Percentiles rank a stretch among this genome's conserved stretches.
Evolutionary conservation across 805 yeast genomes (phyloP).

Genomic region (Candida hungchunana): DNA sequence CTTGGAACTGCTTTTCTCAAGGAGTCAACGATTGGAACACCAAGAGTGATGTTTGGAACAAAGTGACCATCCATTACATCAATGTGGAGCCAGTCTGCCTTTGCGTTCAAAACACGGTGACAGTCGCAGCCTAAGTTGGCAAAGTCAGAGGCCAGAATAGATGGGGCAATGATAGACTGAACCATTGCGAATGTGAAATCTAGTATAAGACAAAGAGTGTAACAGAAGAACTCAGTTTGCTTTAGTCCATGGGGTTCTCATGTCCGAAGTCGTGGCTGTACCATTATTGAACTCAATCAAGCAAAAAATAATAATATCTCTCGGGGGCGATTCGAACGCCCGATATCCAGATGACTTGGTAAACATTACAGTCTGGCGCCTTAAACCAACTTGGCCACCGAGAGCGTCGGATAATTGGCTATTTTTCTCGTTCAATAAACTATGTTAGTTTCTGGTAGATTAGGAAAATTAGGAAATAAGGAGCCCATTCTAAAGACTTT

Average conservation of each 20-base stretch:
- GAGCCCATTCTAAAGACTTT: too few relatives aligned
- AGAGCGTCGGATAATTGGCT: too few relatives aligned
- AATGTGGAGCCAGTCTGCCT: constrained; percentile 96
- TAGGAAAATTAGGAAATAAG: too few relatives aligned
- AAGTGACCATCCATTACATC: constrained; percentile 99
- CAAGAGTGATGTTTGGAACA: constrained; percentile 93
- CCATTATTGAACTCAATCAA: neutral
- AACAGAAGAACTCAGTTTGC: too few relatives aligned
- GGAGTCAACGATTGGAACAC: constrained; percentile 82
- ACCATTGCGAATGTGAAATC: constrained; percentile 43
- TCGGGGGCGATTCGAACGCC: constrained; percentile 50
- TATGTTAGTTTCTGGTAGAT: too few relatives aligned
- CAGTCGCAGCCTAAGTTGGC: constrained; percentile 87
- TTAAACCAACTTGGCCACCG: constrained; percentile 44
- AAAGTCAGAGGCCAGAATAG: constrained; percentile 89
- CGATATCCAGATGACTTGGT: constrained; percentile 41
- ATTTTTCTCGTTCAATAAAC: too few relatives aligned
- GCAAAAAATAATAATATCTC: constrained; percentile 31
- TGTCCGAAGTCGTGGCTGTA: constrained; percentile 4
- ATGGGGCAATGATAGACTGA: constrained; percentile 85
- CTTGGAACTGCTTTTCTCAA: constrained; percentile 76
- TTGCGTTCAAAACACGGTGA: constrained; percentile 68
- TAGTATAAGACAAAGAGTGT: too few relatives aligned
- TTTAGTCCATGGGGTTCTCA: too few relatives aligned
- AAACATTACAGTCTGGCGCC: constrained; percentile 41